Conservation (phyloP, 805 yeast species). For the Ogataea nonfermentans region DNA sequence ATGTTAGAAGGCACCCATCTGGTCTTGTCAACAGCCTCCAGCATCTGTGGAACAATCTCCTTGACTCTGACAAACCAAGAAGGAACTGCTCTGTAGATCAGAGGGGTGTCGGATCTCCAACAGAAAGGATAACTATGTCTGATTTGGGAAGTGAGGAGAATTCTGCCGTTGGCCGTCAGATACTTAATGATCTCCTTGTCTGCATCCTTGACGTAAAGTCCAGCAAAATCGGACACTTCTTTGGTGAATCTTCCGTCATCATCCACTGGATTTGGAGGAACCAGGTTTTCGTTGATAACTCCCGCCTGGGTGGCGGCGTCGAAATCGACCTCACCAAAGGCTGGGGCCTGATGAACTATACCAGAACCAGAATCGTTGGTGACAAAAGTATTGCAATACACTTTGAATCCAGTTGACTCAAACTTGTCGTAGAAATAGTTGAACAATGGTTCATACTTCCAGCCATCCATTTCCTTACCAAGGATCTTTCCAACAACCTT, state of each 20-base stretch:
- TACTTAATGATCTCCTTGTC: constrained; percentile 86
- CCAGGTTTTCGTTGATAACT: constrained; percentile 61
- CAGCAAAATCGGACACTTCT: constrained; percentile 72
- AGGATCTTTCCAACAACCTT: constrained; percentile 74
- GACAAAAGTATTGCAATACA: constrained; percentile 80
- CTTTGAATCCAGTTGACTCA: constrained; percentile 77
- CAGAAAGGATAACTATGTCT: constrained; percentile 98
- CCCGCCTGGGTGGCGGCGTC: constrained; percentile 75
- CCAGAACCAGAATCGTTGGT: constrained; percentile 97
- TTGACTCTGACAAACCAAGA: constrained; percentile 96
- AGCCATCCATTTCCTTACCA: constrained; percentile 80
- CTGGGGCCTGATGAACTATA: constrained; percentile 97
- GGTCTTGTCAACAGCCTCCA: constrained; percentile 78
- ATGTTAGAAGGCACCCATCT: constrained; percentile 92
- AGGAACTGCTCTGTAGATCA: constrained; percentile 93
- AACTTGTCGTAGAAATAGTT: constrained; percentile 75
- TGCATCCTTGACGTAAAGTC: constrained; percentile 91
- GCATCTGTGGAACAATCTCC: constrained; percentile 85
- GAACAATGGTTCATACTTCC: constrained; percentile 79
- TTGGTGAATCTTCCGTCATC: constrained; percentile 83
- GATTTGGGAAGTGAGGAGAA: constrained; percentile 76
- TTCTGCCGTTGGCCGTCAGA: constrained; percentile 72
- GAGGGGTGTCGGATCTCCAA: constrained; percentile 99
- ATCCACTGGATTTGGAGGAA: constrained; percentile 93
- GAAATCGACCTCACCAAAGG: constrained; percentile 99